Conservation (phyloP, 2,329 filamentous ascomycete species). For the Fusarium haematococcum region DNA sequence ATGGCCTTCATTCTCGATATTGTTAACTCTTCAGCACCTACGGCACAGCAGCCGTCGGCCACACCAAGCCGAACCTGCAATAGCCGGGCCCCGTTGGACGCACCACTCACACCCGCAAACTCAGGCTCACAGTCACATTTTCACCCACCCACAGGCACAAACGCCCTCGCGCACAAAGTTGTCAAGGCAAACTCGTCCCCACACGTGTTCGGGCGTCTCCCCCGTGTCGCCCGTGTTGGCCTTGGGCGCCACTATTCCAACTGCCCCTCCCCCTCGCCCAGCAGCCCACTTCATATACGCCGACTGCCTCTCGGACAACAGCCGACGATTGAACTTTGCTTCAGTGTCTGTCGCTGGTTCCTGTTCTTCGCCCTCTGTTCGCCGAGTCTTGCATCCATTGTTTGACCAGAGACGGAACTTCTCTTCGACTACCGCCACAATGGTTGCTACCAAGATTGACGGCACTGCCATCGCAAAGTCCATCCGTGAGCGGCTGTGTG, state of each 20-base stretch:
- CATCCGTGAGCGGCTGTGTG: constrained; percentile 85
- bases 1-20: constrained; percentile 8
- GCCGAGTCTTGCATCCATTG: constrained; percentile 11
- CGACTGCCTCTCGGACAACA: constrained; percentile 29
- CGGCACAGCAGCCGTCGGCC: constrained; percentile 28
- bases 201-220: constrained; percentile 43
- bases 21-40: constrained; percentile 15
- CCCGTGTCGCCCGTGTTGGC: constrained; percentile 32
- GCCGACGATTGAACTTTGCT: constrained; percentile 26
- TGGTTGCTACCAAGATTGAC: constrained; percentile 93
- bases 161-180: constrained; percentile 25
- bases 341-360: constrained; percentile 28
- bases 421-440: constrained; percentile 67
- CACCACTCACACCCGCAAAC: constrained; percentile 18
- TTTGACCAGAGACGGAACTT: constrained; percentile 49
- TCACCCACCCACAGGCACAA: constrained; percentile 20
- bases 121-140: constrained; percentile 27
- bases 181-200: constrained; percentile 24
- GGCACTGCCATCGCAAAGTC: constrained; percentile 93
- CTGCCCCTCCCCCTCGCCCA: constrained; percentile 41
- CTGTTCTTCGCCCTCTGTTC: constrained; percentile 12
- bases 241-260: constrained; percentile 32
- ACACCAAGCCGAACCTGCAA: constrained; percentile 37
- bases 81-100: constrained; percentile 36
- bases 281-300: constrained; percentile 36